These are phyloP conservation scores for Pythium vanterpoolii DNA, from an alignment of 352 stramenopile species.

Conservation along the genomic window DNA sequence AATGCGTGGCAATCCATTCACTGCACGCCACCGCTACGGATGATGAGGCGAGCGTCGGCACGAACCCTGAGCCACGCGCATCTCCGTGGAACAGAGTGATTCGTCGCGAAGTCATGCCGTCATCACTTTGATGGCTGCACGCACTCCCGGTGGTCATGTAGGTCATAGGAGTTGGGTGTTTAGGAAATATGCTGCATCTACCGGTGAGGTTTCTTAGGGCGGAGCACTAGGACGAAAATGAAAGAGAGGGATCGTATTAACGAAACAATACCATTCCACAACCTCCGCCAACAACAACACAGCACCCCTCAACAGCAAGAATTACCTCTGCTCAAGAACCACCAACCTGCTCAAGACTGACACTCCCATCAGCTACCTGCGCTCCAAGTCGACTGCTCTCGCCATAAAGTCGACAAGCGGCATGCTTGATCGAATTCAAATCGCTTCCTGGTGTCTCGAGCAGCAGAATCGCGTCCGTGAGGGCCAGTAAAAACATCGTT, in stretches of 20 bases:
- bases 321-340: not conserved
- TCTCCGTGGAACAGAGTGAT: not conserved
- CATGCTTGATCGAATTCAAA: conserved; percentile 49
- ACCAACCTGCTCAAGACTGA: not conserved
- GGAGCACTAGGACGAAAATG: not conserved
- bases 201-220: not conserved
- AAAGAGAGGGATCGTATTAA: not conserved
- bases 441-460: conserved; percentile 49
- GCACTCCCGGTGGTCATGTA: not conserved
- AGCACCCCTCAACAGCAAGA: not conserved
- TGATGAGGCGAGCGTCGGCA: not conserved
- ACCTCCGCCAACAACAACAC: not conserved
- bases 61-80: not conserved
- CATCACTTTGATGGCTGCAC: not conserved
- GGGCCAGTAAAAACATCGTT: conserved; percentile 41
- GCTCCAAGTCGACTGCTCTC: no score
- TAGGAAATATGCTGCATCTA: not conserved
- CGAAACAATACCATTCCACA: not conserved
- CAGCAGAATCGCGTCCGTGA: conserved; percentile 42
- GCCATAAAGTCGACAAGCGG: no score
- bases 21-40: not conserved
- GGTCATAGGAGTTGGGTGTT: not conserved
- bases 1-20: not conserved
- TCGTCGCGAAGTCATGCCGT: not conserved
- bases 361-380: not conserved